These are phyloP conservation scores for Pythium phragmitis DNA, from an alignment of 352 stramenopile species.

Conservation along the genomic window DNA sequence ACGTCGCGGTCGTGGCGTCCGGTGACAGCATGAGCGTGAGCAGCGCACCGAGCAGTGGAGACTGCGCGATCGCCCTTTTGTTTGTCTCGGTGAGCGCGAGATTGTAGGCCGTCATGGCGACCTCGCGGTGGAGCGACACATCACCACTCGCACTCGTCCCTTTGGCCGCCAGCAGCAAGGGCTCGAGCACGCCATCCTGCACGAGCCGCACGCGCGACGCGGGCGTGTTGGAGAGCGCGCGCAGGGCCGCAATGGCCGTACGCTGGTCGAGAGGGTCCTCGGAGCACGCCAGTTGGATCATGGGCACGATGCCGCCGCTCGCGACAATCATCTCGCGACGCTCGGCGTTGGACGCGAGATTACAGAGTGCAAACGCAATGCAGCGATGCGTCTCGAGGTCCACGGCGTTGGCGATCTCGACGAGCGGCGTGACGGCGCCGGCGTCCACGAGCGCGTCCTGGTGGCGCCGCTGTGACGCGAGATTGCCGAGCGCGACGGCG, in stretches of 20 bases:
- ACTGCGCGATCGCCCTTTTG: constrained; percentile 91
- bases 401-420: constrained; percentile 90
- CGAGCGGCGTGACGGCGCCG: constrained; percentile 88
- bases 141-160: constrained; percentile 38
- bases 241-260: constrained; percentile 90
- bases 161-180: constrained; percentile 79
- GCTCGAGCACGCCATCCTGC: constrained; percentile 86
- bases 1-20: constrained; percentile 69
- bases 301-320: constrained; percentile 90
- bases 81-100: constrained; percentile 94
- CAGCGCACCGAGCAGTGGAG: constrained; percentile 74
- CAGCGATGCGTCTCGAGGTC: constrained; percentile 95
- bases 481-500: constrained; percentile 94
- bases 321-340: constrained; percentile 91
- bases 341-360: constrained; percentile 88
- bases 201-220: constrained; percentile 89
- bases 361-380: constrained; percentile 96
- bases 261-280: constrained; percentile 88
- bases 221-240: constrained; percentile 83
- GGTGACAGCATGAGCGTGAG: constrained; percentile 83
- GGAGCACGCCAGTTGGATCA: constrained; percentile 94
- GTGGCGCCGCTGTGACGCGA: constrained; percentile 78
- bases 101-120: constrained; percentile 89
- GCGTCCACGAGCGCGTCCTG: constrained; percentile 81
- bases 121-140: constrained; percentile 81